Base-by-base conservation (phyloP, 139 green algal genomes). In the Desmodesmus armatus region DNA sequence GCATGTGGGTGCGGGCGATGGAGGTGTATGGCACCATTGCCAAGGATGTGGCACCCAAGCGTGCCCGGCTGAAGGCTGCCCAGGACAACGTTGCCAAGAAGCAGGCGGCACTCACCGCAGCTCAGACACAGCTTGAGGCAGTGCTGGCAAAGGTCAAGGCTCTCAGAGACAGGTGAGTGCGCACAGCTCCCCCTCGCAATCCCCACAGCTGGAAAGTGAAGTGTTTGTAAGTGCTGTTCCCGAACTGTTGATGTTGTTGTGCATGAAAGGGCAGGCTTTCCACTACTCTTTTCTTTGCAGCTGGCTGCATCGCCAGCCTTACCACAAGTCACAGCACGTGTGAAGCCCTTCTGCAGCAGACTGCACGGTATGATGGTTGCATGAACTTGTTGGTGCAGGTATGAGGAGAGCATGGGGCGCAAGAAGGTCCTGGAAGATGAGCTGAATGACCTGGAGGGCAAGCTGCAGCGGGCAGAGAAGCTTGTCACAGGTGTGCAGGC, bases 1-100 rank as follows among this genome's bases (percentile, higher is more conserved):
- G 93, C 89, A 80, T 96, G 88, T 98, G 95, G 95, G 95, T 98
- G 71, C 76, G 89, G 65, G 94, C 94, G 25, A 98, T 98, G 95
- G 92, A 96, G 77, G 90, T 92, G 47, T 98, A 98, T 80, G 95
- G 94, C 5, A 80, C 31, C 58, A 92, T 98, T 60, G 86, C 92
- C 19, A 96, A 96, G 90, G 93, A 96, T 41, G 93, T 98, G 29
- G 94, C 88, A 31, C 95, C 95, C n/a, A 98, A 98, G 92, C 75
- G 92, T 11, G 91, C 88, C 13, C 96, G 96, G 90, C 91, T 98
- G n/a, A 96, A 97, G 89, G 74, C 87, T 0, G 95, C 94, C n/a
- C 90, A 94, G 86, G 89, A 93, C 25, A 89, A 90, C 63, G 74
- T 95, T 29, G 84, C 78, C 17, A 91, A 91, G 69, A 94, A 95